Conservation (phyloP, 257 asterid genomes). For the Solanum acaule region DNA sequence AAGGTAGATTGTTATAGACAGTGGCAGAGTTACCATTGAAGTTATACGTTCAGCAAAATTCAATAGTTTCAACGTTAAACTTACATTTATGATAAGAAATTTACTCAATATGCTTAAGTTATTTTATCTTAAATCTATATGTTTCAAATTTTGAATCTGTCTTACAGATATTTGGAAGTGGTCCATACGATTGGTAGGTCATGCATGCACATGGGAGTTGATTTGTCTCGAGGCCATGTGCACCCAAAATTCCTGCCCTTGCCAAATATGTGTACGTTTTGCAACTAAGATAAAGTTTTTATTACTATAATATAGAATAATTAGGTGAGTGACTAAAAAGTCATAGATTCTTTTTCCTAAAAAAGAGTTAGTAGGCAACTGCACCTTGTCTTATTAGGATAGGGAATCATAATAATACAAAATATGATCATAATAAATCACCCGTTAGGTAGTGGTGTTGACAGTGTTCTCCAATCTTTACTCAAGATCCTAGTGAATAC, state of each 20-base stretch:
- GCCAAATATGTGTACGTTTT: background rate
- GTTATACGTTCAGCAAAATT: background rate
- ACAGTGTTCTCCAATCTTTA: background rate
- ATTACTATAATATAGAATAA: background rate
- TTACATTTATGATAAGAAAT: background rate
- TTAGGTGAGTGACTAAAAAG: background rate
- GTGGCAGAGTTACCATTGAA: background rate
- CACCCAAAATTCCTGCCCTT: background rate
- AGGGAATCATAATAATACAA: background rate
- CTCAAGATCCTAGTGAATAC: background rate
- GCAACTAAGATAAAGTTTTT: background rate
- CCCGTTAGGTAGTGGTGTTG: background rate
- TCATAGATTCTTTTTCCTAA: background rate
- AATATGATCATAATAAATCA: background rate
- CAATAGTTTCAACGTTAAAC: rapidly evolving
- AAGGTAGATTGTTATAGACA: background rate
- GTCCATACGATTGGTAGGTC: slow-evolving; percentile 10
- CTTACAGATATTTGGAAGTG: background rate
- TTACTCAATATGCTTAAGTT: background rate
- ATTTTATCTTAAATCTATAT: background rate
- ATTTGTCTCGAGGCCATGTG: slow-evolving; percentile 2
- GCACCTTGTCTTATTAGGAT: background rate
- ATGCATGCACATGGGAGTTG: slow-evolving; percentile 14
- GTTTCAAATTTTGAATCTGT: background rate
- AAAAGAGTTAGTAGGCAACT: background rate